Percentiles rank a stretch among this genome's conserved stretches.
These are phyloP conservation scores for Puccinellia tenuiflora DNA, from an alignment of 176 grass and related monocot species.

Conservation along the genomic window DNA sequence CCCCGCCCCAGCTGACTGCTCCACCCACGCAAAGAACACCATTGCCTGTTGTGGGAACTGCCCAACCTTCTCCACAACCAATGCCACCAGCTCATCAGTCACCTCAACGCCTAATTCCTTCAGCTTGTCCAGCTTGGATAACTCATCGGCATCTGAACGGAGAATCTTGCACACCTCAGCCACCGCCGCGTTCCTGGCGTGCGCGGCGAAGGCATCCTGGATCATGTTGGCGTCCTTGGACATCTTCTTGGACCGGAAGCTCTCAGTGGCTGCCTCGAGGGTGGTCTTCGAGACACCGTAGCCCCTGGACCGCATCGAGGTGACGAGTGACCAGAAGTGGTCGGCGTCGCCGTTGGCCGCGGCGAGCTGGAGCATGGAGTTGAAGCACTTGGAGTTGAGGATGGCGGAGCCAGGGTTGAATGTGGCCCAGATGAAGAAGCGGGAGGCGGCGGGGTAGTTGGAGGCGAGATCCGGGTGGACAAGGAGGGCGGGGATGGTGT, in stretches of 20 bases:
- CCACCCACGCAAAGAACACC: constrained; percentile 66
- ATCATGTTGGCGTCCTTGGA: constrained; percentile 46
- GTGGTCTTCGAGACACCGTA: constrained; percentile 60
- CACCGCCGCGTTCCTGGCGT: constrained; percentile 33
- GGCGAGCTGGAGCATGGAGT: constrained; percentile 66
- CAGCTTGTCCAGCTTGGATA: constrained; percentile 27
- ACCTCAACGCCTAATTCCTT: constrained; percentile 22
- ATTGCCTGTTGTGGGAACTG: constrained; percentile 39
- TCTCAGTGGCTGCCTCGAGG: constrained; percentile 46
- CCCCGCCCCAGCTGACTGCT: constrained; percentile 23
- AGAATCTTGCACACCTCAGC: constrained; percentile 49
- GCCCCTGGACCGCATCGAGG: constrained; percentile 52
- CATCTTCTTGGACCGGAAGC: constrained; percentile 39
- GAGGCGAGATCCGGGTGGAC: constrained; percentile 34
- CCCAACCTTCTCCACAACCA: constrained; percentile 49
- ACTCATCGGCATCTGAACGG: constrained; percentile 10
- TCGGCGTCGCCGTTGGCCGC: constrained; percentile 39
- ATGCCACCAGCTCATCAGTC: constrained; percentile 43
- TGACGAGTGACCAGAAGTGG: constrained; percentile 55
- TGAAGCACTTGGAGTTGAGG: constrained; percentile 53
- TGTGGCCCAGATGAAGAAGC: constrained; percentile 55
- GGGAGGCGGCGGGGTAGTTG: constrained; percentile 36
- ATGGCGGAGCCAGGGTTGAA: constrained; percentile 5
- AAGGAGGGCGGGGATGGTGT: constrained; percentile 45
- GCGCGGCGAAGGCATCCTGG: constrained; percentile 35